Evolutionary conservation across 176 grass and related monocot species (phyloP).

Genomic region (Secale cereale): DNA sequence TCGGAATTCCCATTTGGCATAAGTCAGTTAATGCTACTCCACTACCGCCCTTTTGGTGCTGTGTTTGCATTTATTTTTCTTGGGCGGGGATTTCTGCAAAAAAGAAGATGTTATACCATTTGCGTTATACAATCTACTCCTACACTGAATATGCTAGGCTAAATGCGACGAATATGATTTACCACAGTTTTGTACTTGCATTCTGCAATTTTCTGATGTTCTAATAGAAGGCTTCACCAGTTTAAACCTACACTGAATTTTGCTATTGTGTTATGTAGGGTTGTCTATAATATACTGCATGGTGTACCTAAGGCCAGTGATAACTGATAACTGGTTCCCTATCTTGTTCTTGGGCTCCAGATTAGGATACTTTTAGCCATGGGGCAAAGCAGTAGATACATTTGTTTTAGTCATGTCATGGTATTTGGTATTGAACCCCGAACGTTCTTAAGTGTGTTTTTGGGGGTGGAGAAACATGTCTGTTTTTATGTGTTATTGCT

Average conservation of each 20-base stretch:
- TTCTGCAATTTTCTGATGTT: background rate
- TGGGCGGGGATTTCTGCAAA: background rate
- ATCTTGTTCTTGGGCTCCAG: background rate
- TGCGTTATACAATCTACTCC: background rate
- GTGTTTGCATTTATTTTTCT: background rate
- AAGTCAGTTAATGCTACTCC: background rate
- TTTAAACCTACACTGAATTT: background rate
- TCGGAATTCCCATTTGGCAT: background rate
- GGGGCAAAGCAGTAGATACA: background rate
- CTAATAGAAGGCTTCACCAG: background rate
- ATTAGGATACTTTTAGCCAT: conserved; percentile 2
- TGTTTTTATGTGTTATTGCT: conserved; percentile 1
- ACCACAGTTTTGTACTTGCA: background rate
- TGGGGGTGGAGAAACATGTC: background rate
- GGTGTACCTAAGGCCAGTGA: background rate
- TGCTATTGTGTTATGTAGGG: background rate
- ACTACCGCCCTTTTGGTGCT: background rate
- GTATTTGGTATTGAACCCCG: background rate
- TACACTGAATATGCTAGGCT: background rate
- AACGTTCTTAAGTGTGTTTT: background rate
- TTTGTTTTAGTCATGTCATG: background rate
- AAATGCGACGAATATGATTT: background rate
- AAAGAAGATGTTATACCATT: background rate
- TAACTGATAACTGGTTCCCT: background rate
- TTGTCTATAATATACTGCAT: background rate